Base-by-base conservation (phyloP, 1,284 basidiomycete genomes). In the Ganoderma lingzhi region DNA sequence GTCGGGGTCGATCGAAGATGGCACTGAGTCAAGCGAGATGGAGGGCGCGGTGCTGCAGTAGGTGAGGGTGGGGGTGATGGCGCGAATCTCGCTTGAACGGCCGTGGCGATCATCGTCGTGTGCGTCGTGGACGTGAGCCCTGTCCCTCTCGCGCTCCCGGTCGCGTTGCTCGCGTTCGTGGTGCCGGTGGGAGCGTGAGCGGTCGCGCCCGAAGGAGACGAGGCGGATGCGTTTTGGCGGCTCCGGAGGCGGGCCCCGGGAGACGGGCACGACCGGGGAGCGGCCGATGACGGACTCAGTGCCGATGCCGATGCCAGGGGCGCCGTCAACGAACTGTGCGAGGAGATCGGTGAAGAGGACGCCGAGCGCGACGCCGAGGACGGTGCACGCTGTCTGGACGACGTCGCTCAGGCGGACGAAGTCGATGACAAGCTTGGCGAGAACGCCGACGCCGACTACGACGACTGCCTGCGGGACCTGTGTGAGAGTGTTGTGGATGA, bases 301-400 rank as follows among this genome's bases (percentile, higher is more conserved):
- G 45, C 41, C 73, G 69, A 69, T 71, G 64, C 66, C 76, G 69
- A 71, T 71, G 59, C 66, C 75, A 58, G 84, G 80, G 17, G 59
- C 9, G 42, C 68, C 68, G 74, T 91, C 90, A 74, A 91, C 81
- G 58, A 88, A 82, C 71, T 89, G 87, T 55, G 88, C 87, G 68
- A 92, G 82, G 71, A 91, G 81, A 78, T 93, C 91, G 48, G 91
- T 90, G 78, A 85, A 84, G 67, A 92, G 82, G 37, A 90, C 84
- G 65, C 90, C 92, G 23, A 92, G 81, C 9, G 85, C 88, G 67
- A 88, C 82, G 70, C 91, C 90, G 41, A 92, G 79, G 53, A 91
- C 78, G n/a, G 86, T 89, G 63, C 84, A 86, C 62, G 86, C 83
- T 73, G 84, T 85, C 74, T 84, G 86, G 71, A 80, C 82, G 41